Conservation (phyloP, 371 early-diverging fungal species). For the Cokeromyces recurvatus region DNA sequence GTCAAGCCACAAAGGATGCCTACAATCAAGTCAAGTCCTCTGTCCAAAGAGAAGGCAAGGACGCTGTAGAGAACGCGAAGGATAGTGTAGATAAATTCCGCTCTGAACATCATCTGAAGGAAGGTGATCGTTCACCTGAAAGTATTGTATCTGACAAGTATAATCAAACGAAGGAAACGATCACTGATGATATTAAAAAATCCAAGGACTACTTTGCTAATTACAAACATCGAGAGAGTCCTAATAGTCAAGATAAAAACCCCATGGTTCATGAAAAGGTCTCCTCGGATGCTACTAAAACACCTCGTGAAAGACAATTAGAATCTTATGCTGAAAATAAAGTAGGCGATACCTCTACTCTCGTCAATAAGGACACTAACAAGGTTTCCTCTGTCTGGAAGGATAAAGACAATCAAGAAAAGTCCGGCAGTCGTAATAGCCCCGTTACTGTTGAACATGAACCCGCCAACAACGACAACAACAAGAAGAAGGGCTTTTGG, state of each 20-base stretch:
- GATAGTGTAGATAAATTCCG: conserved; percentile 14
- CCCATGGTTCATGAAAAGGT: conserved; percentile 23
- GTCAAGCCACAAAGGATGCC: conserved; percentile 18
- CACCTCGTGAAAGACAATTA: conserved; percentile 5
- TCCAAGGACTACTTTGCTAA: no score
- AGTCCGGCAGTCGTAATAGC: neutral
- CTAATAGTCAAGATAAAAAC: neutral
- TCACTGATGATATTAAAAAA: neutral
- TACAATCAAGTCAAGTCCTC: conserved; percentile 3
- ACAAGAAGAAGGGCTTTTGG: conserved; percentile 2
- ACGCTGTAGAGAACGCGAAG: neutral
- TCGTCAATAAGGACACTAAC: conserved; percentile 12
- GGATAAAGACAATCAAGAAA: neutral
- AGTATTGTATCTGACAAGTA: conserved; percentile 12
- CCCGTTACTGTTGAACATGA: neutral
- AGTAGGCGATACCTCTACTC: conserved; percentile 9
- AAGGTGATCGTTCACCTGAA: conserved; percentile 24
- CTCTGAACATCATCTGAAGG: conserved; percentile 27
- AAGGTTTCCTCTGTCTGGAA: conserved; percentile 18
- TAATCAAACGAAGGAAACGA: neutral
- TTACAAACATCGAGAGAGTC: neutral
- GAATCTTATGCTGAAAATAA: conserved; percentile 6
- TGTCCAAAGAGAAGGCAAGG: neutral
- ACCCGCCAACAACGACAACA: no score
- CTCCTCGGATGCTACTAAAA: conserved; percentile 5